Evolutionary conservation across 768 basidiomycete species (phyloP).

Genomic region (Naganishia vaughanmartiniae): DNA sequence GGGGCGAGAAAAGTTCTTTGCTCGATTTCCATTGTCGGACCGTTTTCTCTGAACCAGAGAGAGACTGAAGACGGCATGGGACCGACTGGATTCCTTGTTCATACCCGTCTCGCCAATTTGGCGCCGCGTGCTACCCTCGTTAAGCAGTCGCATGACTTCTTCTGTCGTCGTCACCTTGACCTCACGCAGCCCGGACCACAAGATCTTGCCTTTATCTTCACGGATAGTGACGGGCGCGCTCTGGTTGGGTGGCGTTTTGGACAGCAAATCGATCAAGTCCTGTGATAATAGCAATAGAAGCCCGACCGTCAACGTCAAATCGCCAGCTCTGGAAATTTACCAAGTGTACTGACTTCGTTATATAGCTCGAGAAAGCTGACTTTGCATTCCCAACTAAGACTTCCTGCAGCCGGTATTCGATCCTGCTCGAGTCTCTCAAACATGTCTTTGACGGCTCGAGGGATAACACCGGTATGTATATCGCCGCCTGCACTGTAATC

Average conservation of each 20-base stretch:
- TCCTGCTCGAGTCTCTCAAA: constrained; percentile 74
- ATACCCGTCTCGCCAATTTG: constrained; percentile 97
- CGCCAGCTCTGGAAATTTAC: background rate
- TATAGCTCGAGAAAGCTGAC: constrained; percentile 94
- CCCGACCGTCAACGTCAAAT: background rate
- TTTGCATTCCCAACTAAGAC: constrained; percentile 62
- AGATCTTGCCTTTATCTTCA: constrained; percentile 93
- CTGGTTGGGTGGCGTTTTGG: constrained; percentile 73
- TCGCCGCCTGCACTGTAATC: constrained; percentile 55
- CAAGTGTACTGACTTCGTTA: constrained; percentile 62
- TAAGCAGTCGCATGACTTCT: constrained; percentile 94
- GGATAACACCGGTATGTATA: constrained; percentile 80
- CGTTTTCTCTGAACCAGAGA: constrained; percentile 84
- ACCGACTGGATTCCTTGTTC: constrained; percentile 97
- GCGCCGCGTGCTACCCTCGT: constrained; percentile 82
- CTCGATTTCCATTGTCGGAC: constrained; percentile 22
- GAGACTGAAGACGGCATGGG: constrained; percentile 97
- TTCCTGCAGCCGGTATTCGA: constrained; percentile 65
- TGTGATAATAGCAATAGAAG: no score
- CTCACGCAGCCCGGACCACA: constrained; percentile 94
- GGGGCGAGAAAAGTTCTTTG: constrained; percentile 35
- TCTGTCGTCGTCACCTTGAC: constrained; percentile 74
- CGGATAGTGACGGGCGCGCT: constrained; percentile 71
- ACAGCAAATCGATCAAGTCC: constrained; percentile 91
- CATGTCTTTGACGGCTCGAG: constrained; percentile 83